These are phyloP conservation scores for Fusarium anguioides DNA, from an alignment of 2,329 filamentous ascomycete genomes.

Conservation along the genomic window DNA sequence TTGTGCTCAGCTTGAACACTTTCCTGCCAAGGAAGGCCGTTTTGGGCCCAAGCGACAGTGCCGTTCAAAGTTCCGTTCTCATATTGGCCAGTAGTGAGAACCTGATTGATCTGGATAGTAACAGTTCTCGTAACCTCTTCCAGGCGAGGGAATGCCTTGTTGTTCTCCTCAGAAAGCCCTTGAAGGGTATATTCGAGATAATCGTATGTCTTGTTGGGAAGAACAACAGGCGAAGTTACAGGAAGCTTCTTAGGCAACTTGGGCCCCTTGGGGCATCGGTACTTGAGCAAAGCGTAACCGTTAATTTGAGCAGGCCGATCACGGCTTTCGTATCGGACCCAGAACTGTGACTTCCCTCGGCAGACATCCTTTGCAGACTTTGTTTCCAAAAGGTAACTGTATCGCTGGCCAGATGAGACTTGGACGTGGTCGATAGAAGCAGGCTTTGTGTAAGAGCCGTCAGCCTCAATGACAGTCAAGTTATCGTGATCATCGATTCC, in stretches of 20 bases:
- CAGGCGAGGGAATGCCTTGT: constrained; percentile 50
- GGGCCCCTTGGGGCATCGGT: neutral
- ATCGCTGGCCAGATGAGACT: constrained; percentile 24
- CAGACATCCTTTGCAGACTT: constrained; percentile 1
- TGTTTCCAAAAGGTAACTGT: constrained; percentile 20
- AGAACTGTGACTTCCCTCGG: neutral
- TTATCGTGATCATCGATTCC: constrained; percentile 12
- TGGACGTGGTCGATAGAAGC: constrained; percentile 13
- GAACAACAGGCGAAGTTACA: constrained; percentile 36
- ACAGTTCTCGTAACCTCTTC: constrained; percentile 62
- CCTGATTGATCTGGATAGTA: constrained; percentile 58
- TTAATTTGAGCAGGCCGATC: constrained; percentile 21
- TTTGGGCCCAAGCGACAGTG: constrained; percentile 30
- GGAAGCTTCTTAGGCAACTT: constrained; percentile 9
- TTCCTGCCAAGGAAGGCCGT: constrained; percentile 28
- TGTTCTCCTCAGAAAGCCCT: neutral
- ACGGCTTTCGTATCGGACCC: constrained; percentile 32
- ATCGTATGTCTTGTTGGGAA: constrained; percentile 50
- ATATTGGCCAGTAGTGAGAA: constrained; percentile 48
- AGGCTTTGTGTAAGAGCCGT: constrained; percentile 27
- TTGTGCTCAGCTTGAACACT: constrained; percentile 21
- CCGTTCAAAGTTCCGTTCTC: constrained; percentile 29
- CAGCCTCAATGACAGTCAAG: constrained; percentile 26
- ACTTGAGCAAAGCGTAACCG: constrained; percentile 25
- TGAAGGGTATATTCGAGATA: constrained; percentile 59